Evolutionary conservation across 2,329 filamentous ascomycete species (phyloP).

Genomic region (Diaporthe vexans): DNA sequence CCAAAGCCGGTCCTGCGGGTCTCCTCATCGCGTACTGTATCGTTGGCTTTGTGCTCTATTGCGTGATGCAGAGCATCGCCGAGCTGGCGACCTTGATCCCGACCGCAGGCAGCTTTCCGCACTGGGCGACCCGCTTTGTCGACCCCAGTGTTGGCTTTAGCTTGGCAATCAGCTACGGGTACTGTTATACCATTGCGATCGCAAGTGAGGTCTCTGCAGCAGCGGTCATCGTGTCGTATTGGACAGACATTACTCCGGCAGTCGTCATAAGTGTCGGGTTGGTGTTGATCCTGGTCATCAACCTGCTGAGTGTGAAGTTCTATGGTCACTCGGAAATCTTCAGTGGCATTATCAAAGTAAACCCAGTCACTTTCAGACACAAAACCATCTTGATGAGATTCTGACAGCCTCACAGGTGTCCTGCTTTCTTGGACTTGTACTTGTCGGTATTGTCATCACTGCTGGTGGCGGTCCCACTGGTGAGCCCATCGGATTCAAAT

Average conservation of each 20-base stretch:
- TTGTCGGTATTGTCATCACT: slow-evolving; percentile 44
- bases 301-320: slow-evolving; percentile 41
- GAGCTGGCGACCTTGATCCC: slow-evolving; percentile 44
- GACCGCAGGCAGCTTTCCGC: slow-evolving; percentile 43
- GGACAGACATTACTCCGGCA: slow-evolving; percentile 41
- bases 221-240: slow-evolving; percentile 43
- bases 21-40: slow-evolving; percentile 41
- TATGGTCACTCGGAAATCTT: slow-evolving; percentile 40
- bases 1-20: slow-evolving; percentile 43
- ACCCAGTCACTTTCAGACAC: too few relatives aligned
- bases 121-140: slow-evolving; percentile 43
- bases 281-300: slow-evolving; percentile 37
- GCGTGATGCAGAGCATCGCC: slow-evolving; percentile 42
- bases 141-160: slow-evolving; percentile 42
- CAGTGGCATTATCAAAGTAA: slow-evolving; percentile 39
- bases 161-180: slow-evolving; percentile 43
- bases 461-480: slow-evolving; percentile 42
- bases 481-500: slow-evolving; percentile 43
- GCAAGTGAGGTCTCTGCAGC: slow-evolving; percentile 42
- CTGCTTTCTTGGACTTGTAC: slow-evolving; percentile 42
- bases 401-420: slow-evolving; percentile 36
- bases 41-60: slow-evolving; percentile 39
- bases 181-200: slow-evolving; percentile 43
- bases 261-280: slow-evolving; percentile 42
- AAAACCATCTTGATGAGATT: too few relatives aligned